Base-by-base conservation (phyloP, 2,329 filamentous ascomycete genomes). In the Diaporthe batatas region DNA sequence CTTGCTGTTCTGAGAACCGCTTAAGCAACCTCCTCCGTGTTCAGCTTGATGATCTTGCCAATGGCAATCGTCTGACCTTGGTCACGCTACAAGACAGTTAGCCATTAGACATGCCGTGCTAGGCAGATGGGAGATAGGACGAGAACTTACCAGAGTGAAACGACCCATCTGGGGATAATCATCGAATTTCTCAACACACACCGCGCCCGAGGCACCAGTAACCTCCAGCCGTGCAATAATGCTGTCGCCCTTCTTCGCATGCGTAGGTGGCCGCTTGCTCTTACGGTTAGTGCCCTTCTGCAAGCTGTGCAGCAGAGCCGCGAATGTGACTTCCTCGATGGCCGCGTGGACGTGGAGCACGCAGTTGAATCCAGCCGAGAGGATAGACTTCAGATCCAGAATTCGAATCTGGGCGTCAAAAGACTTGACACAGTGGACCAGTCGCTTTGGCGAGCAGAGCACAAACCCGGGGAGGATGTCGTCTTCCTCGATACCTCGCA, bases 51-150 rank as follows among this genome's bases (percentile, higher is more conserved):
- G 82, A 99, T 97, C 90, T 99, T 99, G 80, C 96, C 96, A 85
- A 99, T 99, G 72, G 96, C 96, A 86, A 99, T 98, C 0, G 96
- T 99, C 93, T 98, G 96, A 79, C 96, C 96, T 92, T 98, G 80
- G 70, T 81, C 68, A 76, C 73, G 73, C 73, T 74, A 42, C 32
- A 71, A 29, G 44, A 78, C 68, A 81, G 68, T 79, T 74, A 79
- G 73, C 64, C 72, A 62, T 23, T 23, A 18, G 12, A 39, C 6
- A 34, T 8, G 23, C 53, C 23, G 70, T 29, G 21, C 75, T 21
- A 47, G 72, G 76, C 78, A 78, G 78, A 78, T 62, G 29, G 71
- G 62, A 78, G 78, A 78, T 62, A 34, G 71, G 62, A 65, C 10
- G 53, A 62, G 34, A 80, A 76, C 39, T 79, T 79, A 95, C 88